Evolutionary conservation across 2,329 filamentous ascomycete species (phyloP).

Genomic region (Fusarium sp.): DNA sequence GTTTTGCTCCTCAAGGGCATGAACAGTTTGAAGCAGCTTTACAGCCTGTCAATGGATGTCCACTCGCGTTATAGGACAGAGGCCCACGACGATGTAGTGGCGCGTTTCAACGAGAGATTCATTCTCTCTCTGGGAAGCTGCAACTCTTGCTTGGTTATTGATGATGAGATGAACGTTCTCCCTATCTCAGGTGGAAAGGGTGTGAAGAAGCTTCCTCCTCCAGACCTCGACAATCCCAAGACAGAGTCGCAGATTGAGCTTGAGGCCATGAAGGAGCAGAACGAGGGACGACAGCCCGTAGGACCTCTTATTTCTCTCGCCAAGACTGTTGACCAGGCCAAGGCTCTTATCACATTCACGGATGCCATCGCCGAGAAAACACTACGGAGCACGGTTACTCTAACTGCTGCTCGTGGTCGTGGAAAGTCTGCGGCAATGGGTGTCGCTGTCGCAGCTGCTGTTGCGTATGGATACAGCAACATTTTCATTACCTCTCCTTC

Average conservation of each 20-base stretch:
- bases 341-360: slow-evolving; percentile 95
- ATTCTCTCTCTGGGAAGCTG: slow-evolving; percentile 95
- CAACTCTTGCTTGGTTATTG: slow-evolving; percentile 92
- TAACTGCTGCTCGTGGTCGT: slow-evolving; percentile 93
- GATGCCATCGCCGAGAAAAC: slow-evolving; percentile 98
- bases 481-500: slow-evolving; percentile 99
- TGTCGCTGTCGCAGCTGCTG: slow-evolving; percentile 90
- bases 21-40: slow-evolving; percentile 96
- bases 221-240: slow-evolving; percentile 76
- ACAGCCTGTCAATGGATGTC: slow-evolving; percentile 96
- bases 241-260: slow-evolving; percentile 79
- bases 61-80: slow-evolving; percentile 97
- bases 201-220: slow-evolving; percentile 82
- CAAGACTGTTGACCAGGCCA: slow-evolving; percentile 93
- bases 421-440: slow-evolving; percentile 97
- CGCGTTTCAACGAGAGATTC: slow-evolving; percentile 97
- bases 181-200: slow-evolving; percentile 96
- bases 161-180: slow-evolving; percentile 96
- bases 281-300: slow-evolving; percentile 86
- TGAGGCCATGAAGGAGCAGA: slow-evolving; percentile 84
- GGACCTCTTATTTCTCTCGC: slow-evolving; percentile 86
- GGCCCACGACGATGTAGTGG: slow-evolving; percentile 92
- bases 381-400: slow-evolving; percentile 87
- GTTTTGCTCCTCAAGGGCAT: slow-evolving; percentile 93
- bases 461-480: slow-evolving; percentile 97